A percentile compares a stretch with the other conserved stretches of the same genome.
These are phyloP conservation scores for Vararia minispora DNA, from an alignment of 768 basidiomycete genomes.

Conservation along the genomic window DNA sequence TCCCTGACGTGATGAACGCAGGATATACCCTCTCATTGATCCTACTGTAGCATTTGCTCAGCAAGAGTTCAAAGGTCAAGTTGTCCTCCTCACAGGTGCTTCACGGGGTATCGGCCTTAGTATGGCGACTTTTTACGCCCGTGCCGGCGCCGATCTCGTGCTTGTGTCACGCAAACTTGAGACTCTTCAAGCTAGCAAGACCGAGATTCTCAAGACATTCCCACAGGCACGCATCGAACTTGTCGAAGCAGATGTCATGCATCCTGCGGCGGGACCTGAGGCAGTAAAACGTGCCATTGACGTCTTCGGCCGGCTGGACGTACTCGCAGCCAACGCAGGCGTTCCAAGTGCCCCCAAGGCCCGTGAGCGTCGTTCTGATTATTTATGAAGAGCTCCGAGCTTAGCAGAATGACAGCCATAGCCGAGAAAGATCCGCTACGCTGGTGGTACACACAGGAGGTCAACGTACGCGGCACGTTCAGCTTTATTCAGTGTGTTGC, in stretches of 20 bases:
- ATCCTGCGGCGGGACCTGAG: constrained; percentile 13
- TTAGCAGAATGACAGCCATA: constrained; percentile 3
- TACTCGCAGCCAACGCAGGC: constrained; percentile 20
- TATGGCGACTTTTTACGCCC: constrained; percentile 18
- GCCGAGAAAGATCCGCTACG: constrained; percentile 15
- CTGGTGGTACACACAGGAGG: constrained; percentile 18
- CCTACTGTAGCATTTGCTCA: constrained; percentile 12
- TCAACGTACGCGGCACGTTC: constrained; percentile 17
- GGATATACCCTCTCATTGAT: constrained; percentile 18
- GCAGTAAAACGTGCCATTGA: constrained; percentile 15
- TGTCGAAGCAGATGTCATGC: constrained; percentile 17
- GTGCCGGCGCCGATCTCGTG: constrained; percentile 18
- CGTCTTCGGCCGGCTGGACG: constrained; percentile 20
- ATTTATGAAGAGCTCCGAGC: too few species aligned
- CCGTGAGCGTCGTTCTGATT: too few species aligned
- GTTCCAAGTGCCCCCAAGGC: too few species aligned
- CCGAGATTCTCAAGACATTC: constrained; percentile 9
- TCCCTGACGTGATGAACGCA: too few species aligned
- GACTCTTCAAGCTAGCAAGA: constrained; percentile 16
- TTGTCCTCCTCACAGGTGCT: constrained; percentile 20
- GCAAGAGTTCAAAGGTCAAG: constrained; percentile 15
- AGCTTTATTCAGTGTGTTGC: constrained; percentile 14
- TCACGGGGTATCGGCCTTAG: constrained; percentile 20
- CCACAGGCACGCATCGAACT: constrained; percentile 12
- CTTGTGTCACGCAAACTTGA: constrained; percentile 14